Percentiles rank a stretch among this genome's conserved stretches.
Evolutionary conservation across 2,329 filamentous ascomycete species (phyloP).

Genomic region (Zopfia rhizophila): DNA sequence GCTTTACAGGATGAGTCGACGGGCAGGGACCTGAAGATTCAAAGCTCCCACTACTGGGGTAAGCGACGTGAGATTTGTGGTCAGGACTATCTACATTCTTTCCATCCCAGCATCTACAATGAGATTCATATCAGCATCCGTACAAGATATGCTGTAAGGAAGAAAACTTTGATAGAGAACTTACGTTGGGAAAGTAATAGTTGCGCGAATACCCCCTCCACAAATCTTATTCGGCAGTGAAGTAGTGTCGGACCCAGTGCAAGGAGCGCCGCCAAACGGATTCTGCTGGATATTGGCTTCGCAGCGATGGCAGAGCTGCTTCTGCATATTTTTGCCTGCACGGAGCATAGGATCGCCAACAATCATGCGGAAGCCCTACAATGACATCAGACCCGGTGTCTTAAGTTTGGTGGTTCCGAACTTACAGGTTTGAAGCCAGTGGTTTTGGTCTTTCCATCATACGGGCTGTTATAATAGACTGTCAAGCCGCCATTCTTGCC

Average conservation of each 20-base stretch:
- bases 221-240: conserved; percentile 36
- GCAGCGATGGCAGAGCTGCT: conserved; percentile 58
- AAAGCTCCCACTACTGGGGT: conserved; percentile 36
- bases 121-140: not conserved
- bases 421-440: conserved; percentile 36
- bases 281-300: conserved; percentile 55
- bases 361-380: conserved; percentile 39
- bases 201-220: conserved; percentile 57
- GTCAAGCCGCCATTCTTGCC: conserved; percentile 37
- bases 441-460: conserved; percentile 49
- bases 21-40: conserved; percentile 47
- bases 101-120: conserved; percentile 57
- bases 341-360: conserved; percentile 35
- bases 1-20: conserved; percentile 55
- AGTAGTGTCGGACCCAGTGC: conserved; percentile 41
- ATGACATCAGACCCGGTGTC: not conserved
- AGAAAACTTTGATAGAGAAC: not conserved
- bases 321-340: conserved; percentile 30
- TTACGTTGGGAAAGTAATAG: conserved; percentile 59
- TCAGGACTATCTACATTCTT: conserved; percentile 61
- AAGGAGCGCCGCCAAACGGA: conserved; percentile 51
- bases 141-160: not conserved
- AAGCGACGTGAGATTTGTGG: conserved; percentile 65
- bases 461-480: conserved; percentile 43
- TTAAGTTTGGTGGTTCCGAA: not conserved